phyloP scores from a whole-genome alignment of 1,284 basidiomycete genomes.

The Tylopilus sp. region DNA sequence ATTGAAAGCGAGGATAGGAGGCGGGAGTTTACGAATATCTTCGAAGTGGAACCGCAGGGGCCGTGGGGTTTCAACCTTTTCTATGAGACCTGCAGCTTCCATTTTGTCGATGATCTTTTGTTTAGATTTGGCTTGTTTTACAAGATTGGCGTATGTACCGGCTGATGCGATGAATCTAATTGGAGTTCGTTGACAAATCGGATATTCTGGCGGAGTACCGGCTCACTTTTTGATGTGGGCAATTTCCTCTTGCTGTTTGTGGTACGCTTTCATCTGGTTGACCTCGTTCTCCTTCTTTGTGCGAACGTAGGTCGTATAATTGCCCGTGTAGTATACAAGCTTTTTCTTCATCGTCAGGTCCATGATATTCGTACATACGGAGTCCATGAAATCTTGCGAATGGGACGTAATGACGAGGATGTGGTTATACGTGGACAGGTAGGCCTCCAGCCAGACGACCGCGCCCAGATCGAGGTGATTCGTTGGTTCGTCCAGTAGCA shows the following conservation, averaged over 20 bases:
- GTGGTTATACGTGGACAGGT: conserved; percentile 96
- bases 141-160: conserved; percentile 98
- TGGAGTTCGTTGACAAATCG: conserved; percentile 4
- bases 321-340: conserved; percentile 90
- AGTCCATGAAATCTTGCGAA: conserved; percentile 99
- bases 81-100: conserved; percentile 97
- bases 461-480: conserved; percentile 95
- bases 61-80: conserved; percentile 75
- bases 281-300: conserved; percentile 97
- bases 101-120: conserved; percentile 99
- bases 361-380: conserved; percentile 96
- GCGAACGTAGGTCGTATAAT: conserved; percentile 94
- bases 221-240: conserved; percentile 91
- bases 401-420: conserved; percentile 95
- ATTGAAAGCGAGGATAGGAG: conserved; percentile 95
- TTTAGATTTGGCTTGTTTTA: conserved; percentile 98
- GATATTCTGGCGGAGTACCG: background rate
- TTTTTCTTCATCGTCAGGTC: conserved; percentile 89
- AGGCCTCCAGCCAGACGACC: conserved; percentile 98
- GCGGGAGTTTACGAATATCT: conserved; percentile 88
- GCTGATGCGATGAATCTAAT: conserved; percentile 91
- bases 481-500: conserved; percentile 85
- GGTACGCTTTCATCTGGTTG: conserved; percentile 98
- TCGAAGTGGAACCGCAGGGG: conserved; percentile 93
- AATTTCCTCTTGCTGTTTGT: conserved; percentile 98